phyloP scores from a whole-genome alignment of 1,284 basidiomycete species.

The Coniferiporia weirii region DNA sequence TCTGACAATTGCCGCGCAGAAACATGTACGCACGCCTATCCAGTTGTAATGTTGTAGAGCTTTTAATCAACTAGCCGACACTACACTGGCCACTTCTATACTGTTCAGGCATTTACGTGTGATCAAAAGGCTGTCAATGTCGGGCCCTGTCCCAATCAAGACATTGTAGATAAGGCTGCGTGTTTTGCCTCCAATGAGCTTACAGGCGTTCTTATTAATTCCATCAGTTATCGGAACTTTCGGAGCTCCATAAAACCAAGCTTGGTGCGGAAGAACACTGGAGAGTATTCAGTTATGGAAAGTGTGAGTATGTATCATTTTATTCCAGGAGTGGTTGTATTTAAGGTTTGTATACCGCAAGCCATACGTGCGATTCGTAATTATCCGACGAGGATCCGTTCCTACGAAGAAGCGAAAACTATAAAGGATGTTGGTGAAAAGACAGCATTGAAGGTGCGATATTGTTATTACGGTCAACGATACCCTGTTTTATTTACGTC shows the following conservation, averaged over 20 bases:
- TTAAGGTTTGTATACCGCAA: constrained; percentile 25
- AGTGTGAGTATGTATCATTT: constrained; percentile 39
- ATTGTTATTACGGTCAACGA: neutral
- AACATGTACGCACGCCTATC: neutral
- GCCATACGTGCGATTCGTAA: constrained; percentile 50
- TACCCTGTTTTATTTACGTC: neutral
- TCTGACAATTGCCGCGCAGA: neutral
- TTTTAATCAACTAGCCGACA: neutral
- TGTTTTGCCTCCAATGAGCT: constrained; percentile 1
- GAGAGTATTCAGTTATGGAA: constrained; percentile 55
- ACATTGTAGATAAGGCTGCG: constrained; percentile 60
- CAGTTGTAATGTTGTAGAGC: neutral
- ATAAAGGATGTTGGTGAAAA: constrained; percentile 68
- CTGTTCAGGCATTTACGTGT: constrained; percentile 51
- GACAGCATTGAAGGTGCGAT: constrained; percentile 68
- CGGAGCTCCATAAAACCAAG: constrained; percentile 54
- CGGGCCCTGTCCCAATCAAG: constrained; percentile 49
- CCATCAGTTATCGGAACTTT: constrained; percentile 56
- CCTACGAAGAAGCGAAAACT: constrained; percentile 54
- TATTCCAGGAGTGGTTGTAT: neutral
- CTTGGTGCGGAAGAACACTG: constrained; percentile 53
- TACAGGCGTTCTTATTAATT: neutral
- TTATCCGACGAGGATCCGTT: constrained; percentile 57
- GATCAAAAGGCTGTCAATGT: constrained; percentile 39
- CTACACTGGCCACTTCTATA: too few relatives aligned